These are phyloP conservation scores for Corniculantispora saksenae DNA, from an alignment of 2,329 filamentous ascomycete genomes.

Conservation along the genomic window DNA sequence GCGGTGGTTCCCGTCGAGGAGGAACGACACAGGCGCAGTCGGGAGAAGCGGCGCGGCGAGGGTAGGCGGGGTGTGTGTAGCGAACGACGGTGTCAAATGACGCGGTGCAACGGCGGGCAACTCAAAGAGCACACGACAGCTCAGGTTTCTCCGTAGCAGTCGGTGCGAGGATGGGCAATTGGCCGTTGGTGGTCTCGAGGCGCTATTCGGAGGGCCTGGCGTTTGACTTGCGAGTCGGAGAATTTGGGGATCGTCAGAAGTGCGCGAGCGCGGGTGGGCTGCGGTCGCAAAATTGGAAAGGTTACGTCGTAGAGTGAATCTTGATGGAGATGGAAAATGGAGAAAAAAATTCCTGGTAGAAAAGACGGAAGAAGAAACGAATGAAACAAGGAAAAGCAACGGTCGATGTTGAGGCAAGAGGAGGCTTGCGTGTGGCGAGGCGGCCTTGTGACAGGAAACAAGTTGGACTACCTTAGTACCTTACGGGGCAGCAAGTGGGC, in stretches of 20 bases:
- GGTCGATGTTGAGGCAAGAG: conserved; percentile 17
- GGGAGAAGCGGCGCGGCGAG: not conserved
- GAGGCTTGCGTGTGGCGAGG: conserved; percentile 18
- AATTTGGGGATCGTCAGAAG: conserved; percentile 2
- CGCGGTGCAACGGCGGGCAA: not conserved
- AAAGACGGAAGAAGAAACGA: conserved; percentile 11
- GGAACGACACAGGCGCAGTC: not conserved
- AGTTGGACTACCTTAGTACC: too few species aligned
- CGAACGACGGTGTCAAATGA: conserved; percentile 2
- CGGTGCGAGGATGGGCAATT: not conserved
- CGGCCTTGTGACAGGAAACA: conserved; percentile 20
- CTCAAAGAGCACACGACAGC: not conserved
- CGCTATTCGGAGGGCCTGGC: too few species aligned
- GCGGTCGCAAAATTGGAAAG: not conserved
- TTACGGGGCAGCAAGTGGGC: conserved; percentile 9
- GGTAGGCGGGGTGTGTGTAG: not conserved
- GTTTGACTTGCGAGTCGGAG: not conserved
- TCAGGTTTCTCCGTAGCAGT: not conserved
- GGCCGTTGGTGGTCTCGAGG: too few species aligned
- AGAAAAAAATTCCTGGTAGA: too few species aligned
- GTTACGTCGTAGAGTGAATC: not conserved
- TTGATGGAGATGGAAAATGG: conserved; percentile 7
- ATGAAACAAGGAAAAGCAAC: conserved; percentile 9
- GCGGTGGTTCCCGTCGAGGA: not conserved
- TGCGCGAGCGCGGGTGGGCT: not conserved